Percentiles rank a stretch among this genome's conserved stretches.
These are phyloP conservation scores for Arthrobotrys musiformis DNA, from an alignment of 2,329 filamentous ascomycete species.

Conservation along the genomic window DNA sequence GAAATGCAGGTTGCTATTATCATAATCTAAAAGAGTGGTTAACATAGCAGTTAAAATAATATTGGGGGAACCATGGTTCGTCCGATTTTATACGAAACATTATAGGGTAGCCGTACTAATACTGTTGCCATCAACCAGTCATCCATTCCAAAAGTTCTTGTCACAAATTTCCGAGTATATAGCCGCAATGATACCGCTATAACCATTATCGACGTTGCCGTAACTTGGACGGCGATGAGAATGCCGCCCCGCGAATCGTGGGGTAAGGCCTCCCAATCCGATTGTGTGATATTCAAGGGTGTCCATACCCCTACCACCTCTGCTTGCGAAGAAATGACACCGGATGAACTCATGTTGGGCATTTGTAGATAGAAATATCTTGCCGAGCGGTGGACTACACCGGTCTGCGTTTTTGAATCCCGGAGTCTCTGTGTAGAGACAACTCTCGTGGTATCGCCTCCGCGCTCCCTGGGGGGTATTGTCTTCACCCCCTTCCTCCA, in stretches of 20 bases:
- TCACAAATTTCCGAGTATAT: constrained; percentile 56
- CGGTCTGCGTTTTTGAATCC: neutral
- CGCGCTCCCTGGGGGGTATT: no score
- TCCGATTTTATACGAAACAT: neutral
- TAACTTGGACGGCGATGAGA: constrained; percentile 15
- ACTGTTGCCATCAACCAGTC: constrained; percentile 59
- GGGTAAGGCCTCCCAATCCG: constrained; percentile 24
- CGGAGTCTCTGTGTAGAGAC: no score
- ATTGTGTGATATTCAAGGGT: constrained; percentile 12
- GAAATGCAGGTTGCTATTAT: neutral
- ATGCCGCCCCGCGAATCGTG: constrained; percentile 27
- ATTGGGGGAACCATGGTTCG: no score
- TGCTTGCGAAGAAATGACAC: neutral
- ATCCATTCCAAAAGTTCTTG: constrained; percentile 57
- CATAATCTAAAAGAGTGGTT: constrained; percentile 13
- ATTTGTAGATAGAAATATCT: neutral
- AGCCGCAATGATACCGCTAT: constrained; percentile 51
- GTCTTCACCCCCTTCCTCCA: no score
- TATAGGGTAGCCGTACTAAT: constrained; percentile 43
- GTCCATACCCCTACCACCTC: constrained; percentile 25
- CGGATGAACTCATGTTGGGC: neutral
- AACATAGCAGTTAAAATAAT: neutral
- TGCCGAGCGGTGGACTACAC: neutral
- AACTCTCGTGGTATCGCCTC: no score
- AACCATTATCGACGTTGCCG: constrained; percentile 34